These are phyloP conservation scores for Paecilomyces sp. DNA, from an alignment of 2,329 filamentous ascomycete species.

Conservation along the genomic window DNA sequence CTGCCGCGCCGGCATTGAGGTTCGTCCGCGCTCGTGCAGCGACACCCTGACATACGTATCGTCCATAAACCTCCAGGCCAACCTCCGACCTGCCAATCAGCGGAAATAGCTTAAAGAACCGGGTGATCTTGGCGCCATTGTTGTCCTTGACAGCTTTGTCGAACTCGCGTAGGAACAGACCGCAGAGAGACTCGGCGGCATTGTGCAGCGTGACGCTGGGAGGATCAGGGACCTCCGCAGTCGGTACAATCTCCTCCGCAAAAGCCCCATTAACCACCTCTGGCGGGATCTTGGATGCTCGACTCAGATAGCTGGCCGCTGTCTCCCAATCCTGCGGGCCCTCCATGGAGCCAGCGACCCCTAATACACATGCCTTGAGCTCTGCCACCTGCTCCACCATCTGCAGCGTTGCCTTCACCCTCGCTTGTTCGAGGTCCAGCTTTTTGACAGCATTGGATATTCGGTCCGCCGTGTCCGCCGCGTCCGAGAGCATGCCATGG, in stretches of 20 bases:
- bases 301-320: conserved; percentile 79
- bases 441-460: conserved; percentile 81
- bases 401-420: conserved; percentile 80
- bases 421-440: conserved; percentile 83
- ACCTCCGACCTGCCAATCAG: conserved; percentile 83
- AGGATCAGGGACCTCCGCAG: conserved; percentile 87
- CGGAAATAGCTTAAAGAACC: conserved; percentile 97
- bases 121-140: conserved; percentile 83
- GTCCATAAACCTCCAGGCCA: conserved; percentile 88
- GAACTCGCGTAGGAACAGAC: conserved; percentile 87
- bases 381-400: conserved; percentile 96
- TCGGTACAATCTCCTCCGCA: conserved; percentile 86
- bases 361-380: conserved; percentile 91
- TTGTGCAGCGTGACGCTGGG: conserved; percentile 80
- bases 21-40: conserved; percentile 74
- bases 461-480: conserved; percentile 75
- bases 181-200: conserved; percentile 83
- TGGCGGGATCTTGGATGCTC: conserved; percentile 72
- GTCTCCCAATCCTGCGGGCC: conserved; percentile 98
- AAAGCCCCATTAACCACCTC: conserved; percentile 78
- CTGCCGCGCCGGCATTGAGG: conserved; percentile 61
- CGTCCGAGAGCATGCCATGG: conserved; percentile 82
- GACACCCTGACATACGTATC: conserved; percentile 93
- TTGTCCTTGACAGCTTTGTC: conserved; percentile 80
- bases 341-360: conserved; percentile 92